phyloP scores from a whole-genome alignment of 176 grass and related monocot genomes.

The Phoenix dactylifera region DNA sequence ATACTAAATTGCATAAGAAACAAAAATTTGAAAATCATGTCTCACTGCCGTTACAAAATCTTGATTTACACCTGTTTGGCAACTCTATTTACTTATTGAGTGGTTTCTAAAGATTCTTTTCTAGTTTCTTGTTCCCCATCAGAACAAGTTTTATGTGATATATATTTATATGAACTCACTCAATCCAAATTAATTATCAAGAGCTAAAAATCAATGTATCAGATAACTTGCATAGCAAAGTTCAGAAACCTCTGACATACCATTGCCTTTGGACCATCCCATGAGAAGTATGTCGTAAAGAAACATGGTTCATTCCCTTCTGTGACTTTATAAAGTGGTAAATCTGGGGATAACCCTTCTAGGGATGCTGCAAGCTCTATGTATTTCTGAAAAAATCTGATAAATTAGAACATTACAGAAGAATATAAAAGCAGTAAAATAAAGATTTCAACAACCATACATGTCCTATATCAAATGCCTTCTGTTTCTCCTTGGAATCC shows the following conservation, averaged over 20 bases:
- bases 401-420: constrained; percentile 6
- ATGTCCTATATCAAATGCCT: constrained; percentile 82
- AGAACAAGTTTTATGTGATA: too few relatives aligned
- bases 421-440: constrained; percentile 9
- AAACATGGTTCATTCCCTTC: constrained; percentile 90
- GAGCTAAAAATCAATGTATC: too few relatives aligned
- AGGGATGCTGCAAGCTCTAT: constrained; percentile 73
- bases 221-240: too few relatives aligned
- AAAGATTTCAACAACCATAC: constrained; percentile 30
- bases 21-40: too few relatives aligned
- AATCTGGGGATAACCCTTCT: constrained; percentile 61
- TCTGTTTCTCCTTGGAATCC: constrained; percentile 79
- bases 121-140: too few relatives aligned
- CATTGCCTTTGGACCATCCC: constrained; percentile 72
- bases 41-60: too few relatives aligned
- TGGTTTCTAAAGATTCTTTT: too few relatives aligned
- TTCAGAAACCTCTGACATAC: constrained; percentile 30
- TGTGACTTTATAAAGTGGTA: constrained; percentile 75
- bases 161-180: too few relatives aligned
- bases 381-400: constrained; percentile 54
- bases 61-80: too few relatives aligned
- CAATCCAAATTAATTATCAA: too few relatives aligned
- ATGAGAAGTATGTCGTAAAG: constrained; percentile 92
- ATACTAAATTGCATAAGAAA: too few relatives aligned
- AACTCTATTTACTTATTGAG: too few relatives aligned